Conservation (phyloP, 257 asterid species). For the Fraxinus pennsylvanica region DNA sequence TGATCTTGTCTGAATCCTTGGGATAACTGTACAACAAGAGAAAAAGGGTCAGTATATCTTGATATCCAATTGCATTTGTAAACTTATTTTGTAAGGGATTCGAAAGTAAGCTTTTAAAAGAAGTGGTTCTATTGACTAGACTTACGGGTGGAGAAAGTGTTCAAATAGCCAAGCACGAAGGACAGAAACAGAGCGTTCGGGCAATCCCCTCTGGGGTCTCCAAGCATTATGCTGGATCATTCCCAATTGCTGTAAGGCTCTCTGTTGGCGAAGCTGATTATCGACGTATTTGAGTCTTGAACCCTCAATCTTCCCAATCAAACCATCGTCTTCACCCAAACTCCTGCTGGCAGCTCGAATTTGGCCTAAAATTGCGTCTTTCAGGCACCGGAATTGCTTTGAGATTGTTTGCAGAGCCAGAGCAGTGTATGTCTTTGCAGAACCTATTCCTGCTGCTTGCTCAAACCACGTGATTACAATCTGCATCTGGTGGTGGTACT, state of each 20-base stretch:
- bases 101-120: background rate
- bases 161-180: constrained; percentile 99
- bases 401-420: constrained; percentile 89
- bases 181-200: constrained; percentile 89
- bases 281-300: constrained; percentile 87
- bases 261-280: constrained; percentile 82
- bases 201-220: constrained; percentile 99
- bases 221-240: constrained; percentile 98
- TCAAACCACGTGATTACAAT: constrained; percentile 85
- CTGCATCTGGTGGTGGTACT: constrained; percentile 94
- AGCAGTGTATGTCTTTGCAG: constrained; percentile 87
- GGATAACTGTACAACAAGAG: constrained; percentile 62
- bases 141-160: constrained; percentile 97
- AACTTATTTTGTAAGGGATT: background rate
- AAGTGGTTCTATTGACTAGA: background rate
- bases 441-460: constrained; percentile 81
- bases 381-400: constrained; percentile 90
- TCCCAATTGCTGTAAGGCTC: constrained; percentile 98
- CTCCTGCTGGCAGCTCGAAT: constrained; percentile 66
- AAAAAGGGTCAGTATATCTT: background rate
- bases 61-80: background rate
- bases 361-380: constrained; percentile 82
- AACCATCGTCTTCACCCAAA: constrained; percentile 74
- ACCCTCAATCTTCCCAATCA: constrained; percentile 63
- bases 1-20: constrained; percentile 90